These are phyloP conservation scores for Epichloe sp. DNA, from an alignment of 2,329 filamentous ascomycete genomes.

Conservation along the genomic window DNA sequence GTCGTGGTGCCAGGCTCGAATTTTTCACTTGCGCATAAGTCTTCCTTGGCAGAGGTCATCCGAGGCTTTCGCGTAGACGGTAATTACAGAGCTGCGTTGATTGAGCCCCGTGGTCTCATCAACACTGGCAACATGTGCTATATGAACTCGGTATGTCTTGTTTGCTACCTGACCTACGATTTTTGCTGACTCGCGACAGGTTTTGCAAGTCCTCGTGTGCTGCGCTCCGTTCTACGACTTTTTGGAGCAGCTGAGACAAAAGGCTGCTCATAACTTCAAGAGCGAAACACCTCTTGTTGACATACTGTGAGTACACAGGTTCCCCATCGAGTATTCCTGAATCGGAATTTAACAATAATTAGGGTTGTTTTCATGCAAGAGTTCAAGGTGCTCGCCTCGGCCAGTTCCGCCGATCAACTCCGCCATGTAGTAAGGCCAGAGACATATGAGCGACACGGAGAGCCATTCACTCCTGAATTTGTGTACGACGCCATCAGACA, in stretches of 20 bases:
- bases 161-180: neutral
- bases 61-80: slow-evolving; percentile 55
- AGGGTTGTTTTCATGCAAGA: slow-evolving; percentile 95
- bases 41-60: slow-evolving; percentile 64
- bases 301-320: slow-evolving; percentile 55
- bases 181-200: slow-evolving; percentile 39
- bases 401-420: slow-evolving; percentile 59
- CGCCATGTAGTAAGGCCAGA: slow-evolving; percentile 62
- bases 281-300: slow-evolving; percentile 88
- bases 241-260: slow-evolving; percentile 71
- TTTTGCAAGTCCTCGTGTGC: slow-evolving; percentile 89
- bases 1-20: slow-evolving; percentile 14
- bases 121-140: slow-evolving; percentile 99
- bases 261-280: slow-evolving; percentile 82
- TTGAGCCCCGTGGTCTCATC: slow-evolving; percentile 85
- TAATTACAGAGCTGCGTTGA: slow-evolving; percentile 58
- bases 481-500: slow-evolving; percentile 87
- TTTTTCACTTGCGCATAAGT: slow-evolving; percentile 34
- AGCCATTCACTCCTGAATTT: slow-evolving; percentile 84
- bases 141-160: slow-evolving; percentile 90
- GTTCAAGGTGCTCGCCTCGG: slow-evolving; percentile 76
- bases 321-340: neutral
- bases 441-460: slow-evolving; percentile 81
- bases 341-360: neutral
- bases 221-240: slow-evolving; percentile 93